A percentile compares a stretch with the other conserved stretches of the same genome.
Conservation (phyloP, 2,329 filamentous ascomycete genomes). For the Escovopsis weberi region DNA sequence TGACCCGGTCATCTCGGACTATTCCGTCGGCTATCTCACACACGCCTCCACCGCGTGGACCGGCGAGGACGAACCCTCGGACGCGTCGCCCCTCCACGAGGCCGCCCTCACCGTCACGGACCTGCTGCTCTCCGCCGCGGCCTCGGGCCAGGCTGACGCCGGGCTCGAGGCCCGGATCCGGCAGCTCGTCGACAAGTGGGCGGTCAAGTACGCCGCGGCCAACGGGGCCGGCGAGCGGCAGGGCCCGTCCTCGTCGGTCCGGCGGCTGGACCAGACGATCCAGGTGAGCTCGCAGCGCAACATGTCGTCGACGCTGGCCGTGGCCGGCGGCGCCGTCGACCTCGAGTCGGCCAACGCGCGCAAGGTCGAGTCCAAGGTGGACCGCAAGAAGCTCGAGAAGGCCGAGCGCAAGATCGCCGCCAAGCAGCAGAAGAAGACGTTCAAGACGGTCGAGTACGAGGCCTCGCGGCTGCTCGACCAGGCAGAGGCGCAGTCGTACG, state of each 20-base stretch:
- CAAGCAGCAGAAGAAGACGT: constrained; percentile 96
- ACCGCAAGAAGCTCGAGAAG: constrained; percentile 98
- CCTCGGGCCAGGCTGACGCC: constrained; percentile 66
- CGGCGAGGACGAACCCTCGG: constrained; percentile 54
- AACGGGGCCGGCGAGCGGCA: constrained; percentile 58
- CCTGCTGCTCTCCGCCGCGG: constrained; percentile 85
- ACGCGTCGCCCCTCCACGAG: constrained; percentile 65
- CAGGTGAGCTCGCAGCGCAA: constrained; percentile 89
- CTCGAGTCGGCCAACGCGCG: constrained; percentile 83
- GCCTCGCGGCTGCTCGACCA: constrained; percentile 78
- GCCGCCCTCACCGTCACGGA: constrained; percentile 76
- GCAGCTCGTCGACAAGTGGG: constrained; percentile 78
- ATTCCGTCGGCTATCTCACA: constrained; percentile 84
- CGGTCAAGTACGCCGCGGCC: constrained; percentile 60
- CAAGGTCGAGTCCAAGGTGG: constrained; percentile 95
- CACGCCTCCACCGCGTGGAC: constrained; percentile 81
- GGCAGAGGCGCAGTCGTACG: constrained; percentile 76
- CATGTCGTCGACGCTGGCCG: constrained; percentile 87
- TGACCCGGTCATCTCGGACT: constrained; percentile 79
- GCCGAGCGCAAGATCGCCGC: constrained; percentile 93
- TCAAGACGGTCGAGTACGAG: constrained; percentile 98
- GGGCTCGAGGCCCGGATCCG: constrained; percentile 66
- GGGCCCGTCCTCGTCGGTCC: constrained; percentile 56
- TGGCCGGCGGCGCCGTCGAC: constrained; percentile 73
- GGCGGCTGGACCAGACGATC: constrained; percentile 82